phyloP scores from a whole-genome alignment of 805 yeast species.

The Torulaspora indica region DNA sequence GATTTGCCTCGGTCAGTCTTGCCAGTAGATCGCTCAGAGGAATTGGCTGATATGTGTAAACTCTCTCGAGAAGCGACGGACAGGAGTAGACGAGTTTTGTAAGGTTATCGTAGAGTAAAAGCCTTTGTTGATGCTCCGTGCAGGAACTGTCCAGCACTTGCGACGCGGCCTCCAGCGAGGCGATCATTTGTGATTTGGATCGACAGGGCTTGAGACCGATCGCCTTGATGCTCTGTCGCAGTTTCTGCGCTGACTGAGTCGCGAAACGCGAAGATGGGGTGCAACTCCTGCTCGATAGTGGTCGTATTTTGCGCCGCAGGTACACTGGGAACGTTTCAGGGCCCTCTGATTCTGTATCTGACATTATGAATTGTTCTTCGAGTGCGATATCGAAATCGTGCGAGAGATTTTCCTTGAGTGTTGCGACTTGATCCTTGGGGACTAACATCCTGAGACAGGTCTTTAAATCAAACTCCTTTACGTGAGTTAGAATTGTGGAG shows the following conservation, averaged over 20 bases:
- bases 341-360: constrained; percentile 13
- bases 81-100: constrained; percentile 19
- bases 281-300: background rate
- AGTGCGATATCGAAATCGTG: background rate
- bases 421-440: background rate
- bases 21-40: constrained; percentile 18
- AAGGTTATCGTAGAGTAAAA: constrained; percentile 23
- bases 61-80: constrained; percentile 25
- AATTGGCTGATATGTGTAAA: constrained; percentile 32
- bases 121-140: constrained; percentile 13
- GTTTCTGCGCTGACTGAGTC: constrained; percentile 27
- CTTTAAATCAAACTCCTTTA: background rate
- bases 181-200: constrained; percentile 29
- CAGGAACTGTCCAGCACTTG: constrained; percentile 19
- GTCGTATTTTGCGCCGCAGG: background rate
- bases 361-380: constrained; percentile 3
- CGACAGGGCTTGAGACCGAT: constrained; percentile 32
- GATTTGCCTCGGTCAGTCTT: constrained; percentile 21
- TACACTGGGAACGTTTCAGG: constrained; percentile 4
- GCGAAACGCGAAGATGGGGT: constrained; percentile 1
- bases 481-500: constrained; percentile 15
- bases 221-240: constrained; percentile 22
- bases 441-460: constrained; percentile 1
- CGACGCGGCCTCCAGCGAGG: constrained; percentile 29
- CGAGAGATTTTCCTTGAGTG: background rate